These are phyloP conservation scores for Grosmannia clavigera DNA, from an alignment of 2,329 filamentous ascomycete genomes.

Conservation along the genomic window DNA sequence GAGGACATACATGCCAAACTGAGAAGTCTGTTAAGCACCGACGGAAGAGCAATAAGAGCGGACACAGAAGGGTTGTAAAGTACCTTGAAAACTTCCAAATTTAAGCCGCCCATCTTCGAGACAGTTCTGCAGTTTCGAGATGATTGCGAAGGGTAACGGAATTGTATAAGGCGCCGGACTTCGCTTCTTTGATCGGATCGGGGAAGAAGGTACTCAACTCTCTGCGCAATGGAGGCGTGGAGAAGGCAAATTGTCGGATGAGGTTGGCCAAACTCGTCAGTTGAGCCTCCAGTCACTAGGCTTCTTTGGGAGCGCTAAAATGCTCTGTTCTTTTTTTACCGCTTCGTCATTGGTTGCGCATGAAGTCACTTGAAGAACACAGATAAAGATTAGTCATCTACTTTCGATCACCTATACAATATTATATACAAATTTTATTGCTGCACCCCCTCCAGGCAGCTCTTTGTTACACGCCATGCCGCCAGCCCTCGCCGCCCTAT, in stretches of 20 bases:
- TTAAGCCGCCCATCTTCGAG: conserved; percentile 59
- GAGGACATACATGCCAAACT: conserved; percentile 96
- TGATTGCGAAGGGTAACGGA: not conserved
- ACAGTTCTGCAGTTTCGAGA: not conserved
- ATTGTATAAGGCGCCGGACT: not conserved
- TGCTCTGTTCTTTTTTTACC: not conserved
- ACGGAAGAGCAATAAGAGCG: not conserved
- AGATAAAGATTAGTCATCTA: not conserved
- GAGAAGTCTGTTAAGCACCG: not conserved
- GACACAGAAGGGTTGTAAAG: conserved; percentile 3
- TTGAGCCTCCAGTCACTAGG: not conserved
- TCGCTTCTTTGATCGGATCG: not conserved
- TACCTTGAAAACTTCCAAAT: conserved; percentile 93
- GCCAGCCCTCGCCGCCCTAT: conserved; percentile 49
- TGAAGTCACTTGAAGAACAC: not conserved
- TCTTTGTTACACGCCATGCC: conserved; percentile 54
- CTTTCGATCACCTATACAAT: too few species aligned
- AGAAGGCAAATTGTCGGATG: not conserved
- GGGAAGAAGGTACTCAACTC: not conserved
- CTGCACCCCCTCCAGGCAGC: conserved; percentile 25
- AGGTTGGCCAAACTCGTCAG: not conserved
- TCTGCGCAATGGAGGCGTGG: not conserved
- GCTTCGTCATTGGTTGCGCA: not conserved
- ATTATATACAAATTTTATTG: not conserved
- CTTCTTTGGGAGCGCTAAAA: not conserved